These are phyloP conservation scores for Phytophthora pluvialis DNA, from an alignment of 352 stramenopile genomes.

Conservation along the genomic window DNA sequence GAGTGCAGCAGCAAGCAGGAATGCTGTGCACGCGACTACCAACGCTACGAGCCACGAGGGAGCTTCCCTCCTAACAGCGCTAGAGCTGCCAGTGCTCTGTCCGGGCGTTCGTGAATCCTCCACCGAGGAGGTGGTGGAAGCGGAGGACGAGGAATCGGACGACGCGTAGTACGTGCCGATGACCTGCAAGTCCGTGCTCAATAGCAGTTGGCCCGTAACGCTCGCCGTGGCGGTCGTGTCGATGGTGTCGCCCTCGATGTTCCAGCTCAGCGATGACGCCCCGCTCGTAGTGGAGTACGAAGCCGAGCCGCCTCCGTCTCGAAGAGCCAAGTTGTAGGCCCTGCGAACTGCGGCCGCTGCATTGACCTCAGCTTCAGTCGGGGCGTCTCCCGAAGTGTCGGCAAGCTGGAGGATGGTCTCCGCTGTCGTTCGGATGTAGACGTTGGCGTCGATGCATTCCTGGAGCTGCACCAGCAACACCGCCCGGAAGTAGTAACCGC, in stretches of 20 bases:
- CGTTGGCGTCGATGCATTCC: conserved; percentile 40
- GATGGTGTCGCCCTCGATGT: conserved; percentile 35
- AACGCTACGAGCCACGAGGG: conserved; percentile 14
- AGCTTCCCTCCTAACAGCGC: neutral
- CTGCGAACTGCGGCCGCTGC: conserved; percentile 30
- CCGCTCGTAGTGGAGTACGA: conserved; percentile 17
- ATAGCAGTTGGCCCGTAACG: conserved; percentile 27
- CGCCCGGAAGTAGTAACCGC: conserved; percentile 36
- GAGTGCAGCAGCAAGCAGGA: conserved; percentile 38
- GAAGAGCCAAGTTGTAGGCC: conserved; percentile 38
- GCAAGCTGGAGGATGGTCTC: conserved; percentile 39
- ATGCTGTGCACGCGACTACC: conserved; percentile 6
- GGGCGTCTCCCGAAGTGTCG: conserved; percentile 17
- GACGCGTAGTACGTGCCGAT: conserved; percentile 42
- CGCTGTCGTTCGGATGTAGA: conserved; percentile 40
- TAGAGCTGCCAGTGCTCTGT: conserved; percentile 16
- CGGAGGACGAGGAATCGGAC: conserved; percentile 20
- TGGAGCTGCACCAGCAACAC: conserved; percentile 38
- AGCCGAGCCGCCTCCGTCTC: conserved; percentile 25
- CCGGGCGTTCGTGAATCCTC: conserved; percentile 16
- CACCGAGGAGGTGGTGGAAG: conserved; percentile 14
- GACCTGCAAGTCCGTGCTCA: conserved; percentile 40
- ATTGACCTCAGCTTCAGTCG: conserved; percentile 33
- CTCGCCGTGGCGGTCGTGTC: conserved; percentile 30
- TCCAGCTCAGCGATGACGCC: conserved; percentile 30